Base-by-base conservation (phyloP, 139 green algal species). In the Chlorella vulgaris region DNA sequence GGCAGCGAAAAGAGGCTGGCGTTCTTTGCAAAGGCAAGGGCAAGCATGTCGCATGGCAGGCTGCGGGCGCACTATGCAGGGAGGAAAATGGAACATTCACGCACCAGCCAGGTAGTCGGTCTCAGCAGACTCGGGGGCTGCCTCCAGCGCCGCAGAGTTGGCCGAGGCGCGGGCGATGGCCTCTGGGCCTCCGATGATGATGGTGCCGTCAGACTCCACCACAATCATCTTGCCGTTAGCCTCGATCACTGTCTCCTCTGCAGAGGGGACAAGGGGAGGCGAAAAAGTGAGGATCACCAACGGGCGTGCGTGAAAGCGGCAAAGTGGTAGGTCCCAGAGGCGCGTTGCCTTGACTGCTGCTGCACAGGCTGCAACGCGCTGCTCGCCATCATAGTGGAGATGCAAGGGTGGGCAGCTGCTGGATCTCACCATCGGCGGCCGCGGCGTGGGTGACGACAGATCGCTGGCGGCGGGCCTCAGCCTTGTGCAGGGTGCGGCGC, bases 41-140 rank as follows among this genome's bases (percentile, higher is more conserved):
- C n/a, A n/a, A n/a, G n/a, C n/a, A n/a, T n/a, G n/a, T n/a, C n/a
- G n/a, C n/a, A n/a, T n/a, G n/a, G n/a, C n/a, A n/a, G n/a, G n/a
- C n/a, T n/a, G n/a, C n/a, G n/a, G n/a, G n/a, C n/a, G n/a, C n/a
- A n/a, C n/a, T n/a, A n/a, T n/a, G n/a, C n/a, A n/a, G n/a, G n/a
- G n/a, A n/a, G n/a, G n/a, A n/a, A n/a, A n/a, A n/a, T n/a, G n/a
- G n/a, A n/a, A n/a, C n/a, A n/a, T n/a, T 28, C n/a, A 40, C 71
- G 33, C 50, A 78, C 71, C 73, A 5, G 73, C 68, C 35, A 79
- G 73, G 73, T 79, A 79, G 51, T 79, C 73, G 22, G 68, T 24
- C 73, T 79, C 73, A 21, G 51, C 58, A 15, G 21, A 35, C 33
- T 79, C 73, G 1, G 33, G 58, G 4, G 29, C 71, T 21, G 55